Percentiles rank a stretch among this genome's conserved stretches.
These are phyloP conservation scores for Brassica hybrid DNA, from an alignment of 441 rosid genomes.

Conservation along the genomic window DNA sequence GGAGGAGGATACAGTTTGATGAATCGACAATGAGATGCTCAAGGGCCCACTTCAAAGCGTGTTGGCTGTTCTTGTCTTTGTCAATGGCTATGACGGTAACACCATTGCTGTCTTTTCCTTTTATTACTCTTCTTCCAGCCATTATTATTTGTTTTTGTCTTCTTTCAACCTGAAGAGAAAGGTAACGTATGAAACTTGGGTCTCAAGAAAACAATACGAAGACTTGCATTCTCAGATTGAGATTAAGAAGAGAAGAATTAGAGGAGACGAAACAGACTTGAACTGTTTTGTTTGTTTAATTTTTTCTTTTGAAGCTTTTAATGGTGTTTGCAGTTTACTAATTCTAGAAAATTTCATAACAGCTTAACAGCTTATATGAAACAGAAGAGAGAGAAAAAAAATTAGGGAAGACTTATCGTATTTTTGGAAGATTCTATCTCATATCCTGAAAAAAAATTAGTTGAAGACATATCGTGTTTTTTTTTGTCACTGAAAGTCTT, in stretches of 20 bases:
- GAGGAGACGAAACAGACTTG: not conserved
- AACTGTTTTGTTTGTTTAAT: not conserved
- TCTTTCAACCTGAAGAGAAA: not conserved
- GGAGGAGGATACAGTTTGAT: conserved; percentile 55
- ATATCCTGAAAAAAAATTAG: not conserved
- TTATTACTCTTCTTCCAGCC: conserved; percentile 16
- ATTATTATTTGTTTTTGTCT: not conserved
- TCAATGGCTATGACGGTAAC: conserved; percentile 65
- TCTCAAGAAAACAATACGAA: conserved; percentile 3
- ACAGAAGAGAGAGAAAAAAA: conserved; percentile 3
- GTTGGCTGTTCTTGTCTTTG: conserved; percentile 69
- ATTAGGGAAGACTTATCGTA: conserved; percentile 22
- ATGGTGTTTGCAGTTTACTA: conserved; percentile 26
- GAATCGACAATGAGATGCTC: conserved; percentile 50
- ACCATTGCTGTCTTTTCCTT: conserved; percentile 7
- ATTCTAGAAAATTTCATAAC: conserved; percentile 12
- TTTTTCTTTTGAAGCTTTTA: not conserved
- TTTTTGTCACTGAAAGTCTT: not conserved
- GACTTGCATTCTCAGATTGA: not conserved
- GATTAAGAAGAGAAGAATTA: not conserved
- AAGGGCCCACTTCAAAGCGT: conserved; percentile 74
- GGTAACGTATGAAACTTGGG: conserved; percentile 3
- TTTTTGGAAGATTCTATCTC: conserved; percentile 17
- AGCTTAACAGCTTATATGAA: conserved; percentile 11
- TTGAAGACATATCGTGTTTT: conserved; percentile 10